Evolutionary conservation across 1,139 yeast genomes (phyloP).

Genomic region (Pichia sp.): DNA sequence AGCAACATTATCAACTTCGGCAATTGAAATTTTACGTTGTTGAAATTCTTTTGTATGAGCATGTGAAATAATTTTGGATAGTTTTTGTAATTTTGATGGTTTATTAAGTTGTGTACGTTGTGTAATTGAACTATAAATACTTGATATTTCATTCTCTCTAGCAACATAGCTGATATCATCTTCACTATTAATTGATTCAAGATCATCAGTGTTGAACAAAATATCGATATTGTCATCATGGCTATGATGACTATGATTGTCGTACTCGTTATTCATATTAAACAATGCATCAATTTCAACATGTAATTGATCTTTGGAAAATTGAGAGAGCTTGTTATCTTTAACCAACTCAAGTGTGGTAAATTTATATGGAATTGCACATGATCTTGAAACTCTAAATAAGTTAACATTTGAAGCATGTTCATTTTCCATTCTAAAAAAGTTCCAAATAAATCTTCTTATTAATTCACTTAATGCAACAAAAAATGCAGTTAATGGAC

Average conservation of each 20-base stretch:
- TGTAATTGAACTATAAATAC: slow-evolving; percentile 11
- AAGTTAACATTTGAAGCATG: slow-evolving; percentile 83
- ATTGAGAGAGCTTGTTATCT: not conserved
- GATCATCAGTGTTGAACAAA: not conserved
- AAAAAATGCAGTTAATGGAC: slow-evolving; percentile 78
- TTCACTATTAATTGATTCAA: not conserved
- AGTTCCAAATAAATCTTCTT: slow-evolving; percentile 81
- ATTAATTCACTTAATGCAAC: slow-evolving; percentile 76
- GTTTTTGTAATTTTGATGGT: slow-evolving; percentile 26
- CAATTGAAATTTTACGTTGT: slow-evolving; percentile 30
- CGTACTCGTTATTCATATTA: not conserved
- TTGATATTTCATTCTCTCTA: slow-evolving; percentile 4
- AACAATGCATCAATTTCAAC: not conserved
- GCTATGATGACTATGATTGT: not conserved
- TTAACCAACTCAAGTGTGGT: not conserved
- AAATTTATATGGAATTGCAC: slow-evolving; percentile 70
- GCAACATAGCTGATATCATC: not conserved
- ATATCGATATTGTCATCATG: too few species aligned
- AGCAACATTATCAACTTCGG: not conserved
- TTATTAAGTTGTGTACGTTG: slow-evolving; percentile 6
- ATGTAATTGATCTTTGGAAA: not conserved
- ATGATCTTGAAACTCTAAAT: slow-evolving; percentile 79
- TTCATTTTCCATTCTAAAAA: slow-evolving; percentile 92
- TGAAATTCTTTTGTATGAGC: slow-evolving; percentile 91
- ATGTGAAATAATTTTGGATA: slow-evolving; percentile 56